phyloP scores from a whole-genome alignment of 2,329 filamentous ascomycete genomes.

The Xylariaceae sp. region DNA sequence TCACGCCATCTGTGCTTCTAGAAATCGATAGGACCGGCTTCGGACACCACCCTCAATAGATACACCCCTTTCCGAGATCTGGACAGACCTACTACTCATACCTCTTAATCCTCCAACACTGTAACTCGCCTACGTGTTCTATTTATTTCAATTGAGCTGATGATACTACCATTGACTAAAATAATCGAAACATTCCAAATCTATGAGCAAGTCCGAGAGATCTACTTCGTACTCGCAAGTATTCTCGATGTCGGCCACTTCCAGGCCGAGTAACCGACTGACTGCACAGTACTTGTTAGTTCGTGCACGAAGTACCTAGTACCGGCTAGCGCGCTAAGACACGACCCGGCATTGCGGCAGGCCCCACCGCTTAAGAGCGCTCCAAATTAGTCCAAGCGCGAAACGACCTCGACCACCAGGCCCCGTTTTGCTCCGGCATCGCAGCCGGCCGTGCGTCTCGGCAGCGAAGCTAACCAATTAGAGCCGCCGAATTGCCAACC shows the following conservation, averaged over 20 bases:
- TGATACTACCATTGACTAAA: no score
- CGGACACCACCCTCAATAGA: no score
- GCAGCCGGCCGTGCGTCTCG: background rate
- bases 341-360: background rate
- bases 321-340: background rate
- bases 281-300: no score
- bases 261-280: no score
- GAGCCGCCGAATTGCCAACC: conserved; percentile 21
- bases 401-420: background rate
- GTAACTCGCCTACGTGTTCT: no score
- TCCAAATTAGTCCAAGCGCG: background rate
- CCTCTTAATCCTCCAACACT: no score
- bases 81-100: no score
- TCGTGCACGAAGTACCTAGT: background rate
- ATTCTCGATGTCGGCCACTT: background rate
- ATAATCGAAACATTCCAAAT: background rate
- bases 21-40: no score
- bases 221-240: background rate
- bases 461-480: conserved; percentile 22
- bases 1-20: no score
- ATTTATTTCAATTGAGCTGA: no score
- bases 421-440: conserved; percentile 17
- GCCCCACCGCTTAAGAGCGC: background rate
- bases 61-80: no score
- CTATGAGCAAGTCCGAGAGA: background rate